Base-by-base conservation (phyloP, 805 yeast genomes). In the Candida morakotiae region DNA sequence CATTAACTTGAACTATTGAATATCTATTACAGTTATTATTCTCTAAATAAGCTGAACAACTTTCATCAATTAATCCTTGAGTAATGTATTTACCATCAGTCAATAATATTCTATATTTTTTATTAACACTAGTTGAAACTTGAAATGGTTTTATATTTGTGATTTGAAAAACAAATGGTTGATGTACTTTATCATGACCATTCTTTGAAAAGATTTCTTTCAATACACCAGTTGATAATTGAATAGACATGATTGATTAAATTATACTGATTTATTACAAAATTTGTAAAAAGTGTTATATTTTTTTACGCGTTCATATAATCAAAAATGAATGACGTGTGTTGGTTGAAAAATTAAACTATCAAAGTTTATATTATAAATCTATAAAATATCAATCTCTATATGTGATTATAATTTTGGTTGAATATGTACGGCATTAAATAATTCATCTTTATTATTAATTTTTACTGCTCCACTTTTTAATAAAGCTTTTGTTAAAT, bases 401-500 rank as follows among this genome's bases (percentile, higher is more conserved):
- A 21, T 21, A 21, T 7, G 23, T 21, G 23, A 9, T 26, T 41
- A 52, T 28, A 53, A 49, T 37, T 57, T 57, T 18, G 58, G 47
- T 40, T 60, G 69, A 8, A 57, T 46, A 13, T 51, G 50, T 10
- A 62, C 64, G 24, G 68, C 64, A 46, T 64, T 65, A 44, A 49
- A 64, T 38, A 67, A 56, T 47, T 67, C 71, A 36, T 65, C 70
- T 36, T 56, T 59, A 16, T 52, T 61, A 42, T 67, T 67, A 21
- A 63, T 44, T 44, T 62, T 64, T 20, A 67, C 67, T 24, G 78
- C 79, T 3, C 86, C 91, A 31, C 87, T 82, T 49, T 68, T 71
- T 35, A 73, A 58, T 47, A 88, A 68, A 4, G 96, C 91, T 28
- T 69, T 68, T 29, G 79, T 76, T 53, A 89, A 72, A 52, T 89